Percentiles rank a stretch among this genome's conserved stretches.
phyloP scores from a whole-genome alignment of 2,329 filamentous ascomycete genomes.

The Pyrenophora graminea region DNA sequence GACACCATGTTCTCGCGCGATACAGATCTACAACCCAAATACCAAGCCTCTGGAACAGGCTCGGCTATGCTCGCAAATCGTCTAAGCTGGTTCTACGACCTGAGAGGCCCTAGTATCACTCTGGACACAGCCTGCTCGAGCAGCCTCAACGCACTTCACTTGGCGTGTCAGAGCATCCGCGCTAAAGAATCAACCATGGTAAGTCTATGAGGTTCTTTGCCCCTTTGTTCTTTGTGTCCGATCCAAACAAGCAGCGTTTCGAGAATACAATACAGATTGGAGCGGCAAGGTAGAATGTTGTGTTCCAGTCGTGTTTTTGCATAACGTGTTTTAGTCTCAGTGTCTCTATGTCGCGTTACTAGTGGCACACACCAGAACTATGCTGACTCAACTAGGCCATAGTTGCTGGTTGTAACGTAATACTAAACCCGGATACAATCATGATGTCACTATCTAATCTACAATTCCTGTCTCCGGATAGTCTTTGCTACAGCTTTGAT shows the following conservation, averaged over 20 bases:
- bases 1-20: slow-evolving; percentile 2
- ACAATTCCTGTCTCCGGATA: slow-evolving; percentile 33
- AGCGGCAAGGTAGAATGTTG: no score
- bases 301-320: no score
- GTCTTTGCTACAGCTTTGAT: slow-evolving; percentile 48
- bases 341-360: no score
- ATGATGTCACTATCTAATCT: slow-evolving; percentile 5
- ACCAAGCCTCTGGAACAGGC: slow-evolving; percentile 3
- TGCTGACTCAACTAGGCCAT: slow-evolving; percentile 6
- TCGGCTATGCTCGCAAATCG: slow-evolving; percentile 17
- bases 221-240: not conserved
- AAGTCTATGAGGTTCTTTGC: not conserved
- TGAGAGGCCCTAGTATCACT: slow-evolving; percentile 24
- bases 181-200: slow-evolving; percentile 8
- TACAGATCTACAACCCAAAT: slow-evolving; percentile 6
- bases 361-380: not conserved
- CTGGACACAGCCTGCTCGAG: slow-evolving; percentile 37
- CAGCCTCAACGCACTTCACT: slow-evolving; percentile 23
- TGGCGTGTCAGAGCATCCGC: slow-evolving; percentile 17
- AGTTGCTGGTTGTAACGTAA: slow-evolving; percentile 15
- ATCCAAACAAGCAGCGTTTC: no score
- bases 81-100: slow-evolving; percentile 28
- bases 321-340: no score
- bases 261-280: no score
- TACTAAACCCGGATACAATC: slow-evolving; percentile 6